Evolutionary conservation across 805 yeast genomes (phyloP).

Genomic region (Pichia eremophila): DNA sequence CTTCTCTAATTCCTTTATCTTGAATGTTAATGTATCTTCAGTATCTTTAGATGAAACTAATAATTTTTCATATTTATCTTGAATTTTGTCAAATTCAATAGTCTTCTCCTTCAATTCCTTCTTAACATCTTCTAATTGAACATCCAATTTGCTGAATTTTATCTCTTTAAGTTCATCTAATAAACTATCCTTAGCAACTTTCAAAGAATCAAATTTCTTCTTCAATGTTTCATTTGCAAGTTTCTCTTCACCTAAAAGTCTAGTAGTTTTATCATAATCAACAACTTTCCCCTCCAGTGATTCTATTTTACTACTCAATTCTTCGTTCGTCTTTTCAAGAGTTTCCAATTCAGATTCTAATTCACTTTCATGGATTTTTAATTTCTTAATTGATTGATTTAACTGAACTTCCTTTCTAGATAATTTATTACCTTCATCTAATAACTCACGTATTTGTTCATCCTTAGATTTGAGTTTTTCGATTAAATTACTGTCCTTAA

Average conservation of each 20-base stretch:
- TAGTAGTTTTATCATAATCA: not conserved
- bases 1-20: slow-evolving; percentile 19
- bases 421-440: slow-evolving; percentile 68
- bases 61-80: slow-evolving; percentile 11
- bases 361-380: slow-evolving; percentile 38
- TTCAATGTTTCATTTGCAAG: slow-evolving; percentile 19
- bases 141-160: slow-evolving; percentile 26
- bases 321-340: slow-evolving; percentile 20
- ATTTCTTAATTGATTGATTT: slow-evolving; percentile 54
- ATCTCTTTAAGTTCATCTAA: slow-evolving; percentile 25
- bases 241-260: slow-evolving; percentile 23
- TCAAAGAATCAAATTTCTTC: slow-evolving; percentile 16
- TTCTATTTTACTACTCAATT: slow-evolving; percentile 7
- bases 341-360: slow-evolving; percentile 28
- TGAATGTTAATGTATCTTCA: slow-evolving; percentile 18
- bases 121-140: slow-evolving; percentile 26
- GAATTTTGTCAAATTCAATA: slow-evolving; percentile 2
- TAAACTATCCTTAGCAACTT: slow-evolving; percentile 17
- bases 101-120: slow-evolving; percentile 23
- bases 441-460: slow-evolving; percentile 49
- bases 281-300: slow-evolving; percentile 1
- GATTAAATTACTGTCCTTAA: not conserved
- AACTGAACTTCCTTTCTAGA: slow-evolving; percentile 63
- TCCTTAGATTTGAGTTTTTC: slow-evolving; percentile 41
- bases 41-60: slow-evolving; percentile 14